Conservation (phyloP, 768 basidiomycete species). For the Lactarius hatsudake region DNA sequence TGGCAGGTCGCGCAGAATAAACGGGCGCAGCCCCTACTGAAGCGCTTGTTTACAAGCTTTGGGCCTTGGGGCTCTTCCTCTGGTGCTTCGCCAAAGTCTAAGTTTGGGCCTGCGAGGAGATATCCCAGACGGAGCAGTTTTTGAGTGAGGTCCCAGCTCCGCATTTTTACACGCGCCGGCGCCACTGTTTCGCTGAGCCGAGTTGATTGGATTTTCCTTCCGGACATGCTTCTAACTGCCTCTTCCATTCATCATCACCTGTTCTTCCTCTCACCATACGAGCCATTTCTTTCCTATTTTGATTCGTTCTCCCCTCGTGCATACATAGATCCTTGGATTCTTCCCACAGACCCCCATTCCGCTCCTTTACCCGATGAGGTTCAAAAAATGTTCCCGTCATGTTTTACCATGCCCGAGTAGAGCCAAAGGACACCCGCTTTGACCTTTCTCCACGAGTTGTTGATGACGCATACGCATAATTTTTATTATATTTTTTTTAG, state of each 20-base stretch:
- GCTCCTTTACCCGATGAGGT: neutral
- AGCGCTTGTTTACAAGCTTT: conserved; percentile 24
- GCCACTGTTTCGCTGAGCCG: neutral
- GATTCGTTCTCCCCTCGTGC: neutral
- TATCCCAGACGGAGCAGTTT: conserved; percentile 18
- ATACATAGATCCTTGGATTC: conserved; percentile 6
- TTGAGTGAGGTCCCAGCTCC: neutral
- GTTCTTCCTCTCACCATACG: neutral
- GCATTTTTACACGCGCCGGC: neutral
- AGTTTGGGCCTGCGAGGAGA: conserved; percentile 11
- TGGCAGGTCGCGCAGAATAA: conserved; percentile 14
- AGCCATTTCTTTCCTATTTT: neutral
- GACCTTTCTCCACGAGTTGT: conserved; percentile 1
- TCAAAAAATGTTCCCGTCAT: conserved; percentile 12
- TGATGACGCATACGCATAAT: conserved; percentile 1
- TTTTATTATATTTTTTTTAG: conserved; percentile 7
- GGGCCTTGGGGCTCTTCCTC: conserved; percentile 20
- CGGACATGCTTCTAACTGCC: neutral
- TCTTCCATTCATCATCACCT: conserved; percentile 6
- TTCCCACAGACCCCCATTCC: neutral
- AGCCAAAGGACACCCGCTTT: conserved; percentile 2
- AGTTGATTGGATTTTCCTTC: conserved; percentile 3
- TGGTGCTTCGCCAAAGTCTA: conserved; percentile 17
- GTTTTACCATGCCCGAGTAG: conserved; percentile 3
- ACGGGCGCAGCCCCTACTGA: conserved; percentile 23